Evolutionary conservation across 495 filamentous ascomycete species (phyloP).

Genomic region (Aspergillus asperescens): DNA sequence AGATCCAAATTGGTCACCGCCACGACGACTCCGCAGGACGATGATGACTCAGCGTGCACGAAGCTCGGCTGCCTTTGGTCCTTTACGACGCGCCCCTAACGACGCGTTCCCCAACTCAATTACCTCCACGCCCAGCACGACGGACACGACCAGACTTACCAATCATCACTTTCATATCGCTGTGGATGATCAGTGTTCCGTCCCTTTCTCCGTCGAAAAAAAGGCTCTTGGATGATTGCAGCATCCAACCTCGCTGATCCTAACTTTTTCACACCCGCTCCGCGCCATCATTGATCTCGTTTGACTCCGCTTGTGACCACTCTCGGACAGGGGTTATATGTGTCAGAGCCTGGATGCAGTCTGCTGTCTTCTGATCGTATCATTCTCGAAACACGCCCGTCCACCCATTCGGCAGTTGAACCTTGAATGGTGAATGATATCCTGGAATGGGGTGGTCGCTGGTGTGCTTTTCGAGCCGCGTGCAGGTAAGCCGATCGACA

Average conservation of each 20-base stretch:
- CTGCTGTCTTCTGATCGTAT: slow-evolving; percentile 7
- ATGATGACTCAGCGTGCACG: slow-evolving; percentile 4
- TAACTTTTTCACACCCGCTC: not conserved
- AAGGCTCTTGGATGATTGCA: not conserved
- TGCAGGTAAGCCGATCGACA: slow-evolving; percentile 10
- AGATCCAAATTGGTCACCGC: not conserved
- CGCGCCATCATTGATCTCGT: not conserved
- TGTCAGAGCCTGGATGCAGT: not conserved
- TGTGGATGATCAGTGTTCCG: slow-evolving; percentile 1
- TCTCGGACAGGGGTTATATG: not conserved
- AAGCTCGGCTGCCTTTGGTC: not conserved
- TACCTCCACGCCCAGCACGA: no score
- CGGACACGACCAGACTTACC: not conserved
- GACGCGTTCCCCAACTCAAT: slow-evolving; percentile 1
- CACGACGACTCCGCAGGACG: not conserved
- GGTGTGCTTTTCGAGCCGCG: slow-evolving; percentile 1
- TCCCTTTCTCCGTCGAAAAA: not conserved
- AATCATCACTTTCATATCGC: slow-evolving; percentile 7
- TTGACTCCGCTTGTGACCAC: slow-evolving; percentile 6
- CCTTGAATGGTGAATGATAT: not conserved
- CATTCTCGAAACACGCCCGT: not conserved
- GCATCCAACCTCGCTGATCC: not conserved
- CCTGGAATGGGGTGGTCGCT: not conserved
- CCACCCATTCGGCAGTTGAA: slow-evolving; percentile 3
- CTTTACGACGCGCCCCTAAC: not conserved